These are phyloP conservation scores for Rhinocladiella mackenziei DNA, from an alignment of 2,329 filamentous ascomycete genomes.

Conservation along the genomic window DNA sequence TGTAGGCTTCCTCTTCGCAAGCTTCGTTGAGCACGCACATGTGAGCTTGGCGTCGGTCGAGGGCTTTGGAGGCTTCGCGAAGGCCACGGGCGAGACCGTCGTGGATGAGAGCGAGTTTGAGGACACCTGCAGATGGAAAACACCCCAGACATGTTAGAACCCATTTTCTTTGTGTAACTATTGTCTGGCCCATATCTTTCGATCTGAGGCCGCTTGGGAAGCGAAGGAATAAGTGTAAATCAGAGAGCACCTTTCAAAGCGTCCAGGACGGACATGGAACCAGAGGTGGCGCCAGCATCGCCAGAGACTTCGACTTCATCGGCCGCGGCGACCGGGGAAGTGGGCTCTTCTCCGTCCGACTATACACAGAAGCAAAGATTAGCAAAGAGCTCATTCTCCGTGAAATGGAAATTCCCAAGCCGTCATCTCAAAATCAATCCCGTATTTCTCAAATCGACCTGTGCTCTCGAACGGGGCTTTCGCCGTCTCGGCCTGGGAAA, in stretches of 20 bases:
- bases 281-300: constrained; percentile 73
- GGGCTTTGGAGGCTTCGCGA: constrained; percentile 96
- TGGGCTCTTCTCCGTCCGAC: constrained; percentile 99
- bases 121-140: constrained; percentile 58
- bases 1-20: constrained; percentile 99
- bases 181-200: too few relatives aligned
- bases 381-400: constrained; percentile 13
- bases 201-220: too few relatives aligned
- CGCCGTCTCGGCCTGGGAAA: too few relatives aligned
- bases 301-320: constrained; percentile 94
- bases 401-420: neutral
- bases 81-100: constrained; percentile 98
- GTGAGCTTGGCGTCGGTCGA: constrained; percentile 97
- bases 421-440: neutral
- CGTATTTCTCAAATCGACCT: too few relatives aligned
- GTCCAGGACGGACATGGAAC: constrained; percentile 91
- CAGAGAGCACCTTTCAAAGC: constrained; percentile 90
- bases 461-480: too few relatives aligned
- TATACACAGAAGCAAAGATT: constrained; percentile 39
- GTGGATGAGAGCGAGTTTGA: constrained; percentile 99
- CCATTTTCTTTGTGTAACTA: neutral
- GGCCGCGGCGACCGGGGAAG: constrained; percentile 68
- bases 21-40: constrained; percentile 99
- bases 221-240: too few relatives aligned
- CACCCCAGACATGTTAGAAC: constrained; percentile 1